These are phyloP conservation scores for Cornus florida DNA, from an alignment of 148 eudicot species.

Conservation along the genomic window DNA sequence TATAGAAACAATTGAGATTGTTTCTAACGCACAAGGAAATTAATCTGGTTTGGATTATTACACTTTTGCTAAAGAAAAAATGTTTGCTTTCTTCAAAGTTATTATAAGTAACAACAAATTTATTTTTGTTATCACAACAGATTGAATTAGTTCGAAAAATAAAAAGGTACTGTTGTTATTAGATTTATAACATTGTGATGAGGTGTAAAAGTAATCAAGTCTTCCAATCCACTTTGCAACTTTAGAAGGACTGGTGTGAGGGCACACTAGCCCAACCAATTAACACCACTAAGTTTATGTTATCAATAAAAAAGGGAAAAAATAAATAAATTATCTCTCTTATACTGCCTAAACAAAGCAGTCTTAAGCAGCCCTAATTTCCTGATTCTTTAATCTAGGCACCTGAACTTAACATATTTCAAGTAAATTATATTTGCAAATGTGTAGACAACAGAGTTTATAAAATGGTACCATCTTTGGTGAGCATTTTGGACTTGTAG, in stretches of 20 bases:
- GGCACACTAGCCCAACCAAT: too few relatives aligned
- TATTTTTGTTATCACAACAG: background rate
- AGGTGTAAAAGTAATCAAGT: background rate
- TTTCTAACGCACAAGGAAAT: background rate
- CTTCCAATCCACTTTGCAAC: background rate
- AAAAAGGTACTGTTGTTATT: background rate
- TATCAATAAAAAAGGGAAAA: background rate
- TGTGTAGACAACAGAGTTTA: background rate
- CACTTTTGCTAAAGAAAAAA: background rate
- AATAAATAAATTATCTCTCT: background rate
- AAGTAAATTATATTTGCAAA: background rate
- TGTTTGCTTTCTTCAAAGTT: background rate
- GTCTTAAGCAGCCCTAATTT: background rate
- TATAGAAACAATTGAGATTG: background rate
- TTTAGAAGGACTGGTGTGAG: background rate
- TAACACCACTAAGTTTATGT: background rate
- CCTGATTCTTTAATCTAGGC: background rate
- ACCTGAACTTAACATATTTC: background rate
- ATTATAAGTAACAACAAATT: background rate
- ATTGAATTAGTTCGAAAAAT: background rate
- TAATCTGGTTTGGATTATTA: background rate
- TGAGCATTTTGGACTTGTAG: constrained; percentile 21
- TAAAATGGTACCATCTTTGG: constrained; percentile 16
- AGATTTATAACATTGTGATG: background rate
- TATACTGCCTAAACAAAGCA: background rate